Conservation (phyloP, 352 stramenopile species). For the Pythium volutum region DNA sequence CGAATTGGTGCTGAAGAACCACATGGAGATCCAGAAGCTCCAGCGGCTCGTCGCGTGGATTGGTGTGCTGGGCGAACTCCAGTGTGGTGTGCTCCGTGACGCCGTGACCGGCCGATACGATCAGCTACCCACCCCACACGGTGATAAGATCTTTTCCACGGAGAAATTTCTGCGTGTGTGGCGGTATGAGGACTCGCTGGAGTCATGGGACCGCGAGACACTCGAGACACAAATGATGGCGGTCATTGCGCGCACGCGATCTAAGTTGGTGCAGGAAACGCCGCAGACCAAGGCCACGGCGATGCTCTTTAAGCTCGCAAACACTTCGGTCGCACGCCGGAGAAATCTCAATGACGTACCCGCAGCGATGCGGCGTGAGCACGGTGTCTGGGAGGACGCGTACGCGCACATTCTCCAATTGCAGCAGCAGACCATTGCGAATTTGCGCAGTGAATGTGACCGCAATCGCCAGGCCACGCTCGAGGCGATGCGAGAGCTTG, state of each 20-base stretch:
- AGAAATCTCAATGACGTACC: constrained; percentile 13
- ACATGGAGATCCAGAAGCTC: constrained; percentile 70
- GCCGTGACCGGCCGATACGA: constrained; percentile 46
- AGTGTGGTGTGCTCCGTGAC: constrained; percentile 38
- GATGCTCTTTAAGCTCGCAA: constrained; percentile 60
- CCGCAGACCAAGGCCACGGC: constrained; percentile 64
- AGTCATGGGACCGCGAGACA: constrained; percentile 26
- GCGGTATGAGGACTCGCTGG: constrained; percentile 40
- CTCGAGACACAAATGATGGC: constrained; percentile 62
- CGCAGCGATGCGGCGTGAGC: constrained; percentile 33
- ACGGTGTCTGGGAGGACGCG: constrained; percentile 61
- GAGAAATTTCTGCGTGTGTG: constrained; percentile 46
- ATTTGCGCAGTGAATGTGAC: constrained; percentile 51
- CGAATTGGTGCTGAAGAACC: constrained; percentile 52
- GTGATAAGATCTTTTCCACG: constrained; percentile 36
- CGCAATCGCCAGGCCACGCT: constrained; percentile 41
- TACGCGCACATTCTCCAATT: constrained; percentile 70
- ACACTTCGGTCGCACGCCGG: constrained; percentile 15
- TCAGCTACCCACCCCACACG: constrained; percentile 42
- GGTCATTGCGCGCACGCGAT: constrained; percentile 56
- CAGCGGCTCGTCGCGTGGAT: constrained; percentile 52
- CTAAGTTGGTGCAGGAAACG: constrained; percentile 48
- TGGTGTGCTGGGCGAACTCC: constrained; percentile 55
- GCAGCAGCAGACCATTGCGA: constrained; percentile 75
- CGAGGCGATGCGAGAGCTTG: constrained; percentile 47